A percentile compares a stretch with the other conserved stretches of the same genome.
Conservation (phyloP, 2,329 filamentous ascomycete genomes). For the Alternaria sp. region DNA sequence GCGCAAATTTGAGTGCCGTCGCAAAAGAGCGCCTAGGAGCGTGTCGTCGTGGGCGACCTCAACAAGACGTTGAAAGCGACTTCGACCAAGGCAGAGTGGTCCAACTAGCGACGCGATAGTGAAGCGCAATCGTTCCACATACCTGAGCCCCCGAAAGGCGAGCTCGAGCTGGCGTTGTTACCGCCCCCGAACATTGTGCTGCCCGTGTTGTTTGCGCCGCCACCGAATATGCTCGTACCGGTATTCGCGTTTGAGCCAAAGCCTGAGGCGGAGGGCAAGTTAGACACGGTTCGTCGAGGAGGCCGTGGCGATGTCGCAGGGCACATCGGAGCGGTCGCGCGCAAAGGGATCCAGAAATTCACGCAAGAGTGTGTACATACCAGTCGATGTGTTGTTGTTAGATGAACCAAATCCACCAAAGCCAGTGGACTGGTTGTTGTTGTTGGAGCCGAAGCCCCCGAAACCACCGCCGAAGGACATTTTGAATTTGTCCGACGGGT, state of each 20-base stretch:
- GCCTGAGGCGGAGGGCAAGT: constrained; percentile 52
- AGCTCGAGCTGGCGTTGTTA: constrained; percentile 41
- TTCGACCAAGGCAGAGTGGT: constrained; percentile 1
- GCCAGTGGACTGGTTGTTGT: constrained; percentile 40
- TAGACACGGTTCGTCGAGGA: constrained; percentile 46
- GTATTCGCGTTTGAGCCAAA: constrained; percentile 49
- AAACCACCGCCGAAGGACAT: constrained; percentile 62
- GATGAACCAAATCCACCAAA: constrained; percentile 55
- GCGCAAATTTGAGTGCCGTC: not conserved
- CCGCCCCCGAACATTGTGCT: constrained; percentile 43
- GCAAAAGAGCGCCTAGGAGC: not conserved
- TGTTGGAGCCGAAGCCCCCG: constrained; percentile 56
- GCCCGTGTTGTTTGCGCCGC: constrained; percentile 42
- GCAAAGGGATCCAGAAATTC: constrained; percentile 20
- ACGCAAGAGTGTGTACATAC: constrained; percentile 58
- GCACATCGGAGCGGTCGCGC: constrained; percentile 40
- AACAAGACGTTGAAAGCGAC: not conserved
- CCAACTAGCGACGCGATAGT: constrained; percentile 33
- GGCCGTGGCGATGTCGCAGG: constrained; percentile 38
- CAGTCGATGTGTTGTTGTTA: constrained; percentile 52
- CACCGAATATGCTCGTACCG: constrained; percentile 43
- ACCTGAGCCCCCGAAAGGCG: constrained; percentile 49
- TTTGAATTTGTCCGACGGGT: constrained; percentile 32
- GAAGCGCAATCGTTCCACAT: constrained; percentile 49
- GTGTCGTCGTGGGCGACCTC: not conserved